These are phyloP conservation scores for Fusarium metavorans DNA, from an alignment of 2,329 filamentous ascomycete species.

Conservation along the genomic window DNA sequence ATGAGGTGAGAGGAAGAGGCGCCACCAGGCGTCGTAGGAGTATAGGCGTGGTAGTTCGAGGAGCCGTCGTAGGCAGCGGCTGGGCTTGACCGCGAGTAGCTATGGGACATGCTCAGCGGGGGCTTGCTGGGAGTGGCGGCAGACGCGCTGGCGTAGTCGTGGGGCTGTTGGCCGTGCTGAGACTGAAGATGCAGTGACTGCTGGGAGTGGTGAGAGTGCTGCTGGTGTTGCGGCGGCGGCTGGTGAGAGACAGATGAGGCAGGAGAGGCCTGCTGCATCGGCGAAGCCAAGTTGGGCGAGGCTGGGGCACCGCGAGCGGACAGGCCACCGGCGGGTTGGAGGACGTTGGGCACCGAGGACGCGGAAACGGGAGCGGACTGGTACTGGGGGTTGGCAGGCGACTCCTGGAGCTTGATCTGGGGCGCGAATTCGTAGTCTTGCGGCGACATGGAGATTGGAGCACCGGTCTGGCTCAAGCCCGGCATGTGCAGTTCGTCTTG, in stretches of 20 bases:
- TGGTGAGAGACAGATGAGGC: constrained; percentile 45
- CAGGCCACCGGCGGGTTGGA: constrained; percentile 66
- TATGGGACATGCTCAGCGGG: constrained; percentile 74
- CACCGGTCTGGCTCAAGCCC: constrained; percentile 53
- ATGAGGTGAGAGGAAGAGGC: constrained; percentile 72
- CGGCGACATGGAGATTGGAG: constrained; percentile 54
- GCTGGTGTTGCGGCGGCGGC: constrained; percentile 51
- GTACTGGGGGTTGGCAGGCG: constrained; percentile 55
- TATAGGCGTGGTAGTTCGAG: constrained; percentile 67
- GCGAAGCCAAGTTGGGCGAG: constrained; percentile 58
- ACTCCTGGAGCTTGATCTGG: constrained; percentile 65
- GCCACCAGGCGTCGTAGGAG: constrained; percentile 73
- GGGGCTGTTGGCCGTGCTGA: constrained; percentile 71
- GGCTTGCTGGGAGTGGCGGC: constrained; percentile 70
- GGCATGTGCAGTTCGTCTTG: constrained; percentile 69
- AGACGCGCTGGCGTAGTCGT: constrained; percentile 43
- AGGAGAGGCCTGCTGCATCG: constrained; percentile 57
- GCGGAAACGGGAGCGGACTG: constrained; percentile 54
- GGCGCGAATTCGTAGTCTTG: constrained; percentile 65
- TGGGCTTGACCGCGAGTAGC: constrained; percentile 88
- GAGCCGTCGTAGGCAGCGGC: constrained; percentile 68
- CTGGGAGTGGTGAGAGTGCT: constrained; percentile 49
- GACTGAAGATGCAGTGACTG: constrained; percentile 47
- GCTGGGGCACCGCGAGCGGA: constrained; percentile 50
- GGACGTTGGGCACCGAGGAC: constrained; percentile 66